These are phyloP conservation scores for Pyrenula massariospora DNA, from an alignment of 495 filamentous ascomycete species.

Conservation along the genomic window DNA sequence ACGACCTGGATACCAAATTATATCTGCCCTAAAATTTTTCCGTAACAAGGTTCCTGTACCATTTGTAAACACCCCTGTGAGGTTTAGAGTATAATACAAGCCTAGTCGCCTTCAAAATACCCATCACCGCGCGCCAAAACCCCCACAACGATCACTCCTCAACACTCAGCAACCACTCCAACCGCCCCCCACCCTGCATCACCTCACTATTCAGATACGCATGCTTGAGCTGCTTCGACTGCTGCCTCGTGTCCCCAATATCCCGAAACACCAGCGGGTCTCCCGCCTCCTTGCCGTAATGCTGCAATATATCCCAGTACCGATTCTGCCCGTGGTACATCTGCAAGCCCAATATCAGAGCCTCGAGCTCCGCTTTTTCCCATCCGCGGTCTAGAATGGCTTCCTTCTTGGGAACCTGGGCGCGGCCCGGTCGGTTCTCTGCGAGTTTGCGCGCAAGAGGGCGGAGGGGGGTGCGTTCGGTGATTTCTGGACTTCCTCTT, in stretches of 20 bases:
- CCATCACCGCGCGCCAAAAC: too few species aligned
- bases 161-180: neutral
- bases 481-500: neutral
- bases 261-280: neutral
- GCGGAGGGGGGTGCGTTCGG: neutral
- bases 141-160: neutral
- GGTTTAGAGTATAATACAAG: too few species aligned
- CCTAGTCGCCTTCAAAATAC: too few species aligned
- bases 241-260: neutral
- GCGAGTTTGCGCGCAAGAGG: neutral
- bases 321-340: neutral
- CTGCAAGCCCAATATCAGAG: neutral
- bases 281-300: neutral
- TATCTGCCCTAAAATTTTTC: too few species aligned
- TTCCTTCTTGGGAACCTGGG: neutral
- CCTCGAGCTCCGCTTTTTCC: neutral
- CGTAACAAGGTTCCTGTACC: too few species aligned
- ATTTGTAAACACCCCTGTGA: too few species aligned
- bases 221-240: neutral
- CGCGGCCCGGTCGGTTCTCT: neutral
- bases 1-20: too few species aligned
- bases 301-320: neutral
- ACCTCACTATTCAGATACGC: neutral
- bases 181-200: neutral
- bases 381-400: neutral